Percentiles rank a stretch among this genome's conserved stretches.
phyloP scores from a whole-genome alignment of 495 filamentous ascomycete genomes.

The Neurospora discreta region DNA sequence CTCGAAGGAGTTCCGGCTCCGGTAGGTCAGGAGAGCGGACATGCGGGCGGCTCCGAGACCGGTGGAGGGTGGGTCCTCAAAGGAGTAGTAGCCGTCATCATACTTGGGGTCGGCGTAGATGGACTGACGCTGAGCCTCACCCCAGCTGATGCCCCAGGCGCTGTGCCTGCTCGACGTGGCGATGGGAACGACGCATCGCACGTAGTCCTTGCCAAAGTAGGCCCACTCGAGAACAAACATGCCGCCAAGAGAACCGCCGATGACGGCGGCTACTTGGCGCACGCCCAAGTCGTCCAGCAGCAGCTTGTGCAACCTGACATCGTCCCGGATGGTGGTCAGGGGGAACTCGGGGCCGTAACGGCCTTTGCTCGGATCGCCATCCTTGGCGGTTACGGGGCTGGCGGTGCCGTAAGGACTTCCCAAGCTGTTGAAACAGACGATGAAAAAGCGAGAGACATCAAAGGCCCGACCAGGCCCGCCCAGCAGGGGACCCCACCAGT shows the following conservation, averaged over 20 bases:
- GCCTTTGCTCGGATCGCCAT: slow-evolving; percentile 61
- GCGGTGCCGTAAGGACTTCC: slow-evolving; percentile 95
- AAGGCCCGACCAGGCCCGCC: slow-evolving; percentile 85
- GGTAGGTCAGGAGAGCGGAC: slow-evolving; percentile 90
- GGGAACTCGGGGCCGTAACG: slow-evolving; percentile 94
- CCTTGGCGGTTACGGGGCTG: slow-evolving; percentile 82
- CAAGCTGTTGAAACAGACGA: slow-evolving; percentile 91
- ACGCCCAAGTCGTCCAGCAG: slow-evolving; percentile 85
- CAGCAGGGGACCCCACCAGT: slow-evolving; percentile 97
- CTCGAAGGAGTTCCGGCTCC: slow-evolving; percentile 93
- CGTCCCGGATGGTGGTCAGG: slow-evolving; percentile 85
- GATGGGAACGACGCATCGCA: slow-evolving; percentile 82
- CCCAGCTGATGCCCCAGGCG: slow-evolving; percentile 99
- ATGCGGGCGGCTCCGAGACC: slow-evolving; percentile 93
- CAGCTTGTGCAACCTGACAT: slow-evolving; percentile 89
- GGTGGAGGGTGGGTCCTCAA: slow-evolving; percentile 69
- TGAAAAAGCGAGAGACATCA: slow-evolving; percentile 83
- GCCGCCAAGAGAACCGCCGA: slow-evolving; percentile 97
- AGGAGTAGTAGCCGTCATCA: slow-evolving; percentile 87
- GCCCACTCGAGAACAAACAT: slow-evolving; percentile 97
- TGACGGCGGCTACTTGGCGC: slow-evolving; percentile 71
- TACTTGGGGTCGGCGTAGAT: slow-evolving; percentile 99
- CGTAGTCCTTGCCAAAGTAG: slow-evolving; percentile 91
- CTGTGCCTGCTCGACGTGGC: slow-evolving; percentile 91
- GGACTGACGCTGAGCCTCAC: slow-evolving; percentile 92